Evolutionary conservation across 2,329 filamentous ascomycete species (phyloP).

Genomic region (Metarhizium rileyi): DNA sequence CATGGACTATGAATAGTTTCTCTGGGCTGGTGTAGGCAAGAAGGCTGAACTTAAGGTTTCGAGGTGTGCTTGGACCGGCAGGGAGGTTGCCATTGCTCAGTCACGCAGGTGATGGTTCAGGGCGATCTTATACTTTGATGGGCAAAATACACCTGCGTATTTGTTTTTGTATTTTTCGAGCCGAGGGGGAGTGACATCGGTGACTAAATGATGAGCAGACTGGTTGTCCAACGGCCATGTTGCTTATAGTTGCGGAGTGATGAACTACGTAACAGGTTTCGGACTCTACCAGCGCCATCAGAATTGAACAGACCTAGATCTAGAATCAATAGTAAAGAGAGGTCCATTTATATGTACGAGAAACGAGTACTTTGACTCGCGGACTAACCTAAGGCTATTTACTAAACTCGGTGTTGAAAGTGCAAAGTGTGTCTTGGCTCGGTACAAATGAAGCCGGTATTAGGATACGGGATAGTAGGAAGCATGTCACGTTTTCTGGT

Average conservation of each 20-base stretch:
- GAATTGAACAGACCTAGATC: slow-evolving; percentile 37
- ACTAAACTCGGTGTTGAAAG: too few relatives aligned
- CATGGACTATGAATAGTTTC: slow-evolving; percentile 26
- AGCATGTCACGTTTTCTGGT: too few relatives aligned
- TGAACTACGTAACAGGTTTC: slow-evolving; percentile 50
- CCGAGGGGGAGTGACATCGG: rapidly evolving
- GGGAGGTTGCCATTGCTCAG: slow-evolving; percentile 44
- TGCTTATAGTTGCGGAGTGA: slow-evolving; percentile 57
- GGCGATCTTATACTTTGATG: slow-evolving; percentile 59
- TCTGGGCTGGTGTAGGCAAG: slow-evolving; percentile 58
- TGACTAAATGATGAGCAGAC: slow-evolving; percentile 36
- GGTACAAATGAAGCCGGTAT: too few relatives aligned
- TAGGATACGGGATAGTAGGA: too few relatives aligned
- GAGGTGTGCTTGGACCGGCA: slow-evolving; percentile 34
- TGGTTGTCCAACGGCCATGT: slow-evolving; percentile 53
- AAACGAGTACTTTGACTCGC: neutral
- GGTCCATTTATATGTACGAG: too few relatives aligned
- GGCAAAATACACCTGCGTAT: slow-evolving; percentile 68
- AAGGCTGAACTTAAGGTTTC: slow-evolving; percentile 61
- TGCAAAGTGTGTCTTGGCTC: too few relatives aligned
- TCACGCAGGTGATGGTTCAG: slow-evolving; percentile 50
- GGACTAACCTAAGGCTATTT: too few relatives aligned
- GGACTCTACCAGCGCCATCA: slow-evolving; percentile 54
- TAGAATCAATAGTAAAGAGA: neutral
- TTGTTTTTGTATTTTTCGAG: slow-evolving; percentile 11